phyloP scores from a whole-genome alignment of 2,329 filamentous ascomycete genomes.

The Apiospora pterosperma region DNA sequence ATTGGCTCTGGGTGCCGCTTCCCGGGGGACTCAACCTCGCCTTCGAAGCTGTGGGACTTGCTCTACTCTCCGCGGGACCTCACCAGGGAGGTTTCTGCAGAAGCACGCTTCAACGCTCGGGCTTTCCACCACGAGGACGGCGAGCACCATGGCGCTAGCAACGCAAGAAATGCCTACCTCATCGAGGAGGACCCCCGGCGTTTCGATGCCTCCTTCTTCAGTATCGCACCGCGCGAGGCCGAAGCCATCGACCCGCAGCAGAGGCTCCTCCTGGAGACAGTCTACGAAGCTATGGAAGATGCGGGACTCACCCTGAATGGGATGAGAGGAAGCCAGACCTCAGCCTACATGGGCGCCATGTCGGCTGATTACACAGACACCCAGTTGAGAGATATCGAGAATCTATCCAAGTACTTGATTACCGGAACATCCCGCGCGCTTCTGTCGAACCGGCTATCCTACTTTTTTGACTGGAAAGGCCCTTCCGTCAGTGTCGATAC shows the following conservation, averaged over 20 bases:
- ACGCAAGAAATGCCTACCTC: constrained; percentile 19
- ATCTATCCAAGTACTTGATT: constrained; percentile 12
- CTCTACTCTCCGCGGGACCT: constrained; percentile 4
- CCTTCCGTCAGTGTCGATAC: not conserved
- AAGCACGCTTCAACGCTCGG: constrained; percentile 9
- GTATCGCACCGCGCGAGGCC: constrained; percentile 31
- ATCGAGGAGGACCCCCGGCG: constrained; percentile 14
- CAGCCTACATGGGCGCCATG: constrained; percentile 22
- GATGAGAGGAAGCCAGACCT: constrained; percentile 10
- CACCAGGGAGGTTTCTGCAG: not conserved
- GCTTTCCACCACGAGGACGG: constrained; percentile 14
- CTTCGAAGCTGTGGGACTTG: constrained; percentile 9
- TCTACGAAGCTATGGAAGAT: constrained; percentile 35
- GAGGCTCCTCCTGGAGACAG: constrained; percentile 31
- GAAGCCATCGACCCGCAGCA: constrained; percentile 37
- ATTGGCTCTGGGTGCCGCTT: constrained; percentile 10
- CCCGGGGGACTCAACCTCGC: constrained; percentile 7
- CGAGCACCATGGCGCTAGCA: constrained; percentile 18
- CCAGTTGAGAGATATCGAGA: constrained; percentile 21
- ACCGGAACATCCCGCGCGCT: not conserved
- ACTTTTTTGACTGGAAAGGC: not conserved
- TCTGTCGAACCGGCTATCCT: not conserved
- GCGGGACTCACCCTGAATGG: constrained; percentile 8
- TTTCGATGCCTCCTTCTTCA: constrained; percentile 40
- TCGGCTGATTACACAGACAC: constrained; percentile 19